Evolutionary conservation across 2,329 filamentous ascomycete species (phyloP).

Genomic region (Botrytis deweyae): DNA sequence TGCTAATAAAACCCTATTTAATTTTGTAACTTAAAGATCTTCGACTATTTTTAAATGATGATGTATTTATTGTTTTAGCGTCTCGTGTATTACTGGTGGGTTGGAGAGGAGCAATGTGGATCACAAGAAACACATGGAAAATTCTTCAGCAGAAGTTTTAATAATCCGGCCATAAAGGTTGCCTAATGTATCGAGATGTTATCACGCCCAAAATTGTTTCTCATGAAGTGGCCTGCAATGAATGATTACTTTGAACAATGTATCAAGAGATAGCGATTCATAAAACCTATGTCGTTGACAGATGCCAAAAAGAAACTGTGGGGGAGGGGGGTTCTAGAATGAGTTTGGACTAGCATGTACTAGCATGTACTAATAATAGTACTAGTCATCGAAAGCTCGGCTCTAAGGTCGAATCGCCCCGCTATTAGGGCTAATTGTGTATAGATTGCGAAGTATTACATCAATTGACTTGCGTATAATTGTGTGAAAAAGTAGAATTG

Average conservation of each 20-base stretch:
- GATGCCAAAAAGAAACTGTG: neutral
- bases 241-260: neutral
- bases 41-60: rapidly evolving
- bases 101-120: neutral
- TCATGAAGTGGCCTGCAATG: neutral
- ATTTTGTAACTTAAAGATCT: neutral
- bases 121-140: neutral
- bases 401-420: neutral
- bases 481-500: no score
- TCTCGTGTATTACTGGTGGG: neutral
- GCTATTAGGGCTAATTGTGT: neutral
- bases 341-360: neutral
- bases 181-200: neutral
- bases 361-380: neutral
- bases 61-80: neutral
- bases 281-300: neutral
- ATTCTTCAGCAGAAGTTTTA: neutral
- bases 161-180: neutral
- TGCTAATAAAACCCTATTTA: neutral
- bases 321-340: neutral
- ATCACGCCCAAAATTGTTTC: neutral
- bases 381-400: neutral
- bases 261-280: neutral
- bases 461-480: no score
- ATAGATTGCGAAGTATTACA: neutral